Base-by-base conservation (phyloP, 768 basidiomycete genomes). In the Boletales sp. region DNA sequence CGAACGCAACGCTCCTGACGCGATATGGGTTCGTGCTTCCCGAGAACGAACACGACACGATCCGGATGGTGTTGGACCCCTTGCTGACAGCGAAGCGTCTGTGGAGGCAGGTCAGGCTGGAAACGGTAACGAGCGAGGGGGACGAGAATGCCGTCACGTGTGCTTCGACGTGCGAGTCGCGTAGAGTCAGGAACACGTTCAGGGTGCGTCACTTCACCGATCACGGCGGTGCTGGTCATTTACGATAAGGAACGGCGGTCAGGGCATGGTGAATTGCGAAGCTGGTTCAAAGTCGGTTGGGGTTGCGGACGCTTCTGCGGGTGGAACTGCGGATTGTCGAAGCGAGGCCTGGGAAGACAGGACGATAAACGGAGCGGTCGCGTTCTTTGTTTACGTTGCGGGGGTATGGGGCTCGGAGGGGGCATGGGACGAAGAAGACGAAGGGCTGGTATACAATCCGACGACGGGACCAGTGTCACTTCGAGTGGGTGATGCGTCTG, bases 11-110 rank as follows among this genome's bases (percentile, higher is more conserved):
- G 57, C 75, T 91, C 13, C 70, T 90, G 44, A 73, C 71, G 14
- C 81, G 77, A 54, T 90, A 90, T 64, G 89, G 89, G 0, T 91
- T 91, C 61, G 63, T 73, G 25, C 73, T 90, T n/a, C 83, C 89
- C 41, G 81, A 74, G 19, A 90, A 90, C 62, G 85, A 84, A 42
- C 73, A 79, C 53, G 87, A 90, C 58, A 61, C 69, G n/a, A 58
- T 86, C 19, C 69, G 53, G 19, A 48, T 72, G 63, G 63, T 66
- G 38, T 49, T 51, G 11, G 61, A 63, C 45, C 61, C 62, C 35
- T 47, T 51, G 41, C 48, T 51, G 46, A 50, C 57, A 28, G 52
- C 46, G 47, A 53, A 19, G 28, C 44, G 46, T 35, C 54, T 50
- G 14, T 49, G 63, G 30, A 25, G 37, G 38, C 41, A 40, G 57